phyloP scores from a whole-genome alignment of 257 asterid species.

The Nicotiana otophora region DNA sequence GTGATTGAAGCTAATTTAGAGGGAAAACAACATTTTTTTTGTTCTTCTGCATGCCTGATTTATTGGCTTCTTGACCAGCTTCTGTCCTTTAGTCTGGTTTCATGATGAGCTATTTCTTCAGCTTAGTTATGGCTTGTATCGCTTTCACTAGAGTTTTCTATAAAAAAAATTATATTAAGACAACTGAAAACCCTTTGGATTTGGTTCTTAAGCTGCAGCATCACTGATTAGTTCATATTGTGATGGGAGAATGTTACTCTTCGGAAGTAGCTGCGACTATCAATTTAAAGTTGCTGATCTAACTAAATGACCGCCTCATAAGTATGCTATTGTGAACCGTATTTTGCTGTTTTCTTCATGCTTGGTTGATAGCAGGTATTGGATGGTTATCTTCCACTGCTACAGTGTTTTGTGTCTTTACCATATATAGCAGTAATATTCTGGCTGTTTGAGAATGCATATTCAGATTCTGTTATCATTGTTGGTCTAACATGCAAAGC shows the following conservation, averaged over 20 bases:
- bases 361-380: not conserved
- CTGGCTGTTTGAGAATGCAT: not conserved
- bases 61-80: not conserved
- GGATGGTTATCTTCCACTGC: not conserved
- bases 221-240: not conserved
- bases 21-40: not conserved
- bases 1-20: not conserved
- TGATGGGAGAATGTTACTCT: not conserved
- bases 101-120: not conserved
- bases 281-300: not conserved
- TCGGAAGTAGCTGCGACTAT: not conserved
- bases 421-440: not conserved
- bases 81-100: not conserved
- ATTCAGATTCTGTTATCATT: not conserved
- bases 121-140: not conserved
- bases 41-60: not conserved
- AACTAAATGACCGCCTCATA: not conserved
- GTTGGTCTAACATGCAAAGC: not conserved
- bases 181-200: not conserved
- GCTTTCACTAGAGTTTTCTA: not conserved
- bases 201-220: not conserved
- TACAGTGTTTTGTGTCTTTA: not conserved
- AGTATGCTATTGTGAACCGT: not conserved
- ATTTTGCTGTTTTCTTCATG: conserved; percentile 1
- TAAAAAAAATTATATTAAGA: not conserved